Percentiles rank a stretch among this genome's conserved stretches.
Evolutionary conservation across 2,329 filamentous ascomycete species (phyloP).

Genomic region (Torrubiella hemipterigena): DNA sequence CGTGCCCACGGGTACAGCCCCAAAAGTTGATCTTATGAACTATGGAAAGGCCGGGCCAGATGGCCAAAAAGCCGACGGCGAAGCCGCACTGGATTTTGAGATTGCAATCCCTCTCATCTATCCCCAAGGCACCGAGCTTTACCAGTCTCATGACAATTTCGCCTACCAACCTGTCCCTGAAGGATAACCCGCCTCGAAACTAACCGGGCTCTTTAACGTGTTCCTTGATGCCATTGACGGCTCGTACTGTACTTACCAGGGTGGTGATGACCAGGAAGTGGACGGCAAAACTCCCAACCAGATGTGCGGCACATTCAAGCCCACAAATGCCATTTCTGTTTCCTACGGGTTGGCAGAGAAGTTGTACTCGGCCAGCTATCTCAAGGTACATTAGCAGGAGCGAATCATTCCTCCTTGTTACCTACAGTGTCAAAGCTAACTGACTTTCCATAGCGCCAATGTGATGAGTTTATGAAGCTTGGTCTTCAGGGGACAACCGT

Average conservation of each 20-base stretch:
- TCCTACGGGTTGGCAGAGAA: constrained; percentile 42
- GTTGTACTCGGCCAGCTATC: constrained; percentile 34
- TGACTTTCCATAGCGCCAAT: constrained; percentile 29
- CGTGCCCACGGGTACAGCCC: constrained; percentile 27
- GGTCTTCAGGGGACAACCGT: constrained; percentile 28
- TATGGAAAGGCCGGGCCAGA: constrained; percentile 29
- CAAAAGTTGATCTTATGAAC: constrained; percentile 31
- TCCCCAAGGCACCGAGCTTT: constrained; percentile 37
- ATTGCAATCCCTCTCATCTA: constrained; percentile 38
- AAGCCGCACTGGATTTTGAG: constrained; percentile 41
- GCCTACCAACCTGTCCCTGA: constrained; percentile 13
- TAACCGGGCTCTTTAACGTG: constrained; percentile 24
- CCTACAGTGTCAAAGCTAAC: constrained; percentile 1
- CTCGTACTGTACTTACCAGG: constrained; percentile 23
- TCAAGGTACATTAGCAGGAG: constrained; percentile 12
- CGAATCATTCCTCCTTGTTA: background rate
- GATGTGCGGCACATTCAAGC: constrained; percentile 28
- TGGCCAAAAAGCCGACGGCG: constrained; percentile 19
- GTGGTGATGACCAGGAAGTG: constrained; percentile 23
- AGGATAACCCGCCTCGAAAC: too few species aligned
- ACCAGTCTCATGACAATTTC: constrained; percentile 24
- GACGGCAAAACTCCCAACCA: constrained; percentile 28
- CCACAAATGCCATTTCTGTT: constrained; percentile 41
- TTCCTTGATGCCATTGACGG: constrained; percentile 33
- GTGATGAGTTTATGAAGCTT: constrained; percentile 32